phyloP scores from a whole-genome alignment of 2,329 filamentous ascomycete genomes.

The Septoria petroselini region DNA sequence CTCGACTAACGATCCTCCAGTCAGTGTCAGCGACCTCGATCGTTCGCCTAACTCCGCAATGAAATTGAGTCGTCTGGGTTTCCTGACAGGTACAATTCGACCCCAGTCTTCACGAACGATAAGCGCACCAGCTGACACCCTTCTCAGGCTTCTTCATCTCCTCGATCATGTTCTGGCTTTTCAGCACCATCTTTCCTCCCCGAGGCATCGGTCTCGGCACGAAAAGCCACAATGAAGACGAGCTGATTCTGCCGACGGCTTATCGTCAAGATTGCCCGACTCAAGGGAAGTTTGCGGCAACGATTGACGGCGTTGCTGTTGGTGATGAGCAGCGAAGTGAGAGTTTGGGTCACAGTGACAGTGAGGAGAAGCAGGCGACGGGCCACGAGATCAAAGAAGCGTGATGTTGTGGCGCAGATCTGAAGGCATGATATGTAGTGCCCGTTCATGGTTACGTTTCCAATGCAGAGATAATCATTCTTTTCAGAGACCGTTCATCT shows the following conservation, averaged over 20 bases:
- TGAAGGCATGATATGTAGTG: no score
- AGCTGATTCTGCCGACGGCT: constrained; percentile 10
- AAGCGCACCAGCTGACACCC: neutral
- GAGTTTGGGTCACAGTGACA: no score
- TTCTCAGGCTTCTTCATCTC: constrained; percentile 13
- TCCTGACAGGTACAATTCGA: constrained; percentile 7
- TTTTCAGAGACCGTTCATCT: no score
- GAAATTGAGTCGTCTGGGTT: constrained; percentile 17
- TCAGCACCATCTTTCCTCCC: constrained; percentile 14
- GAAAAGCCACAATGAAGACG: constrained; percentile 13
- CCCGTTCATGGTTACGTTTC: no score
- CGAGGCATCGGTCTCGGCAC: constrained; percentile 1
- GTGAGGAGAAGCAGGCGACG: no score
- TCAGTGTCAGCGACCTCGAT: constrained; percentile 12
- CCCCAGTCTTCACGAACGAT: no score
- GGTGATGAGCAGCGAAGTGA: neutral
- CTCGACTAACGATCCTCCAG: neutral
- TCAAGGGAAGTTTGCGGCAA: constrained; percentile 10
- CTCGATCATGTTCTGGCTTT: constrained; percentile 4
- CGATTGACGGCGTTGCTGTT: neutral
- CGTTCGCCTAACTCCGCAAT: constrained; percentile 14
- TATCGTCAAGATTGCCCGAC: constrained; percentile 19
- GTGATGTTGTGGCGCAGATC: no score
- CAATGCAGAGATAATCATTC: no score
- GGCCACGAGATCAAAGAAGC: no score